phyloP scores from a whole-genome alignment of 768 basidiomycete genomes.

The Tremella yokohamensis region DNA sequence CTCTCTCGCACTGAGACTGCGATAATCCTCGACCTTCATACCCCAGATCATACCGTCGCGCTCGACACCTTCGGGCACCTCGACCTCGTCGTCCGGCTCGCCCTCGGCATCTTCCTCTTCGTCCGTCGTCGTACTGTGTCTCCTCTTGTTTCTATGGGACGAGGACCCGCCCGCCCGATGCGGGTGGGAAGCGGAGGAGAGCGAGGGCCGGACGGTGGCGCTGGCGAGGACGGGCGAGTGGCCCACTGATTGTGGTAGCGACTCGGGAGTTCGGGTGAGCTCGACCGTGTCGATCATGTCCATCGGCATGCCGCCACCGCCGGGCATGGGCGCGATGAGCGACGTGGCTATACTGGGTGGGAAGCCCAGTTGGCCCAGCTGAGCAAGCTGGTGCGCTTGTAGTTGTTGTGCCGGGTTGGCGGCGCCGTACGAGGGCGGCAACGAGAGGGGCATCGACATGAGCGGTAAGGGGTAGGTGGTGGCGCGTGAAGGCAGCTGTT shows the following conservation, averaged over 20 bases:
- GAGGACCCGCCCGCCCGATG: neutral
- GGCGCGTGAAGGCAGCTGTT: conserved; percentile 7
- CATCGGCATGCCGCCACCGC: neutral
- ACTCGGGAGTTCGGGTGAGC: neutral
- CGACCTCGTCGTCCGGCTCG: conserved; percentile 26
- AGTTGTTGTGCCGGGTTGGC: neutral
- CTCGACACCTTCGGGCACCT: conserved; percentile 45
- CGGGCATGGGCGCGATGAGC: neutral
- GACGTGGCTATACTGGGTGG: neutral
- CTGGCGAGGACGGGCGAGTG: neutral
- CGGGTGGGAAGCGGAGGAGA: neutral
- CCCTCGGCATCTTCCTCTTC: conserved; percentile 26
- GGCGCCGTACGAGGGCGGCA: neutral
- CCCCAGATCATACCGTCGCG: conserved; percentile 51
- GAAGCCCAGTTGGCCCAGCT: neutral
- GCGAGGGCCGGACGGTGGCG: neutral
- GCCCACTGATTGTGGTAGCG: neutral
- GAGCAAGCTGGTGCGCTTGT: neutral
- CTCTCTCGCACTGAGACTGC: conserved; percentile 43
- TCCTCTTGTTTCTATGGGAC: conserved; percentile 10
- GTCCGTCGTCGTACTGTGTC: conserved; percentile 10
- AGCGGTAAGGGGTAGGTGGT: neutral
- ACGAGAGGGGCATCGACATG: conserved; percentile 10
- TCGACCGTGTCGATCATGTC: neutral
- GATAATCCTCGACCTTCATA: conserved; percentile 48